Evolutionary conservation across 305 asterid species (phyloP).

Genomic region (Fraxinus greggii): DNA sequence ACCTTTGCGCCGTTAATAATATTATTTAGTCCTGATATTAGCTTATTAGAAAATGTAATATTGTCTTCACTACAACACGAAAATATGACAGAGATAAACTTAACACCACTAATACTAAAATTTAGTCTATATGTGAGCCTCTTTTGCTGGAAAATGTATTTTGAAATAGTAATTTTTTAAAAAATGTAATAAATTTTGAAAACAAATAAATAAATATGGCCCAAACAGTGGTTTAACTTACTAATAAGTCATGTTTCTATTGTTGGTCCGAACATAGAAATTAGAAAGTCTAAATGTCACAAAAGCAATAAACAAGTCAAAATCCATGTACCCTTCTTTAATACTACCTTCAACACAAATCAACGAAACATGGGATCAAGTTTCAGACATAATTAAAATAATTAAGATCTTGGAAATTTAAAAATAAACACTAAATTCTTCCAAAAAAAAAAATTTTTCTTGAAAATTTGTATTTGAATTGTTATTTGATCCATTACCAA

Average conservation of each 20-base stretch:
- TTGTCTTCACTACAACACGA: no score
- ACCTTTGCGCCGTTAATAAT: neutral
- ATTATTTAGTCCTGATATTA: no score
- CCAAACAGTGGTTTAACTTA: no score
- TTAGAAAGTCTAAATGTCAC: neutral
- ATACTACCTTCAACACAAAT: neutral
- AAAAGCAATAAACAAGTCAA: neutral
- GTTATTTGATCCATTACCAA: no score
- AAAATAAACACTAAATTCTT: neutral
- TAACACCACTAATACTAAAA: neutral
- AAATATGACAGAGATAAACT: neutral
- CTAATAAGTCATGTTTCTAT: neutral
- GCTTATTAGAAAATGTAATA: neutral
- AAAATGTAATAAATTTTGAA: no score
- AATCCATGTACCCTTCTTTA: neutral
- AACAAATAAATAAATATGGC: no score
- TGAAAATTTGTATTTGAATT: no score
- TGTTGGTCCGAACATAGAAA: neutral
- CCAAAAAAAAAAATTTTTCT: neutral
- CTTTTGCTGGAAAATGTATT: no score
- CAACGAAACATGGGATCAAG: neutral
- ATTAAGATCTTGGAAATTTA: neutral
- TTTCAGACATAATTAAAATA: neutral
- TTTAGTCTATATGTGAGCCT: no score
- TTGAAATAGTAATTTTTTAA: no score